Evolutionary conservation across 768 basidiomycete species (phyloP).

Genomic region (Albatrellus ellisii): DNA sequence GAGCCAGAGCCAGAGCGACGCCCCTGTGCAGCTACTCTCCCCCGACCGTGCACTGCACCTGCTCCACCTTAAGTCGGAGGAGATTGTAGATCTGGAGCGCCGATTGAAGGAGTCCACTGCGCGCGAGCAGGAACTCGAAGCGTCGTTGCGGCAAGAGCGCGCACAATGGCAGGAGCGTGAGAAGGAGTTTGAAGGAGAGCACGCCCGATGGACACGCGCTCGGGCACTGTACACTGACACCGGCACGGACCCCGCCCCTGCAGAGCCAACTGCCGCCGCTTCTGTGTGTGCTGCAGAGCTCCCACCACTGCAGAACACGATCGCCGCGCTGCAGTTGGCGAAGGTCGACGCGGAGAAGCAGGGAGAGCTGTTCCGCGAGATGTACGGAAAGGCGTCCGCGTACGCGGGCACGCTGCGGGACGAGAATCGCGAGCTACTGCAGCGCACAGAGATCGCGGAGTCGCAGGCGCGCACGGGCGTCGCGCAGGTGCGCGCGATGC

Average conservation of each 20-base stretch:
- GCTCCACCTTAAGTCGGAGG: constrained; percentile 10
- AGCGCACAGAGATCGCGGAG: constrained; percentile 12
- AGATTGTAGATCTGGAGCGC: constrained; percentile 6
- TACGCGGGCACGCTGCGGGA: constrained; percentile 7
- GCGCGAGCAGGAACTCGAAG: neutral
- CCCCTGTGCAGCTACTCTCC: neutral
- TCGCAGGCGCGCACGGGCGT: constrained; percentile 11
- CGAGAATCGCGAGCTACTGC: constrained; percentile 12
- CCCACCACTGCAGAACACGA: neutral
- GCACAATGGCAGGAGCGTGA: neutral
- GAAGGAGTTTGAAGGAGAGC: neutral
- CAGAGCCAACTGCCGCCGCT: neutral
- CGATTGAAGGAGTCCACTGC: neutral
- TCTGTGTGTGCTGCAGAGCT: constrained; percentile 2
- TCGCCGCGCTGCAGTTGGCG: neutral
- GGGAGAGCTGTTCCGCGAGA: constrained; percentile 11
- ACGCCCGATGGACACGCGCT: neutral
- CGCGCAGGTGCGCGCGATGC: constrained; percentile 10
- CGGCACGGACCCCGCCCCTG: neutral
- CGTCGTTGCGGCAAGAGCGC: neutral
- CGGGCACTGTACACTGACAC: constrained; percentile 8
- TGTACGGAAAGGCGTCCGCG: constrained; percentile 10
- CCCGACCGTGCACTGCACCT: constrained; percentile 6
- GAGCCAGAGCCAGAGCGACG: constrained; percentile 6
- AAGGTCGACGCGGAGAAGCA: constrained; percentile 7